A percentile compares a stretch with the other conserved stretches of the same genome.
phyloP scores from a whole-genome alignment of 108 stramenopile species.

The Cyclostephanos tholiformis region DNA sequence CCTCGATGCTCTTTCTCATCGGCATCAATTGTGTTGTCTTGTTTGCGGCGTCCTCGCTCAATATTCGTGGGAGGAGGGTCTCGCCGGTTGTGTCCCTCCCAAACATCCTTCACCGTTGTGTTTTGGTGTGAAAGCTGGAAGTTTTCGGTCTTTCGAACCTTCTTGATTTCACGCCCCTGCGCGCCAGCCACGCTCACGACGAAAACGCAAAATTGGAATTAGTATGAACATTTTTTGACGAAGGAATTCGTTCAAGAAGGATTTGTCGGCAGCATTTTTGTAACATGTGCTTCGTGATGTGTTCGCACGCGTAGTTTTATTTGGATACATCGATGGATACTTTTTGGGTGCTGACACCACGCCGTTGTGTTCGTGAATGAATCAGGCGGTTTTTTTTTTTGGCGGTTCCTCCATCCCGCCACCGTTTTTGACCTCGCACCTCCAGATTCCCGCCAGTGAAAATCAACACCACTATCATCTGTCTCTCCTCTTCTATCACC shows the following conservation, averaged over 20 bases:
- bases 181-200: background rate
- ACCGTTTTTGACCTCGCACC: too few species aligned
- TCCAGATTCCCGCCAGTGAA: too few species aligned
- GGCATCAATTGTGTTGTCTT: slow-evolving; percentile 8
- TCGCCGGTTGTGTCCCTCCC: slow-evolving; percentile 6
- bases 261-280: slow-evolving; percentile 1
- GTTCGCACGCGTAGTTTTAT: background rate
- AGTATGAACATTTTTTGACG: background rate
- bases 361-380: too few species aligned
- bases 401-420: too few species aligned
- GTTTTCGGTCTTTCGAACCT: slow-evolving; percentile 3
- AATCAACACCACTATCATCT: too few species aligned
- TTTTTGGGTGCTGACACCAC: too few species aligned
- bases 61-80: slow-evolving; percentile 3
- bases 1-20: slow-evolving; percentile 2
- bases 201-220: background rate
- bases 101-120: slow-evolving; percentile 16
- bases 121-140: slow-evolving; percentile 12
- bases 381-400: too few species aligned
- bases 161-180: background rate
- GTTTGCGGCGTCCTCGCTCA: slow-evolving; percentile 4
- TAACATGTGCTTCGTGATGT: background rate
- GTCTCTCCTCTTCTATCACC: too few species aligned
- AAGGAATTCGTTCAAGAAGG: background rate
- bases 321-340: background rate